These are phyloP conservation scores for Polyporus tsugae DNA, from an alignment of 1,284 basidiomycete genomes.

Conservation along the genomic window DNA sequence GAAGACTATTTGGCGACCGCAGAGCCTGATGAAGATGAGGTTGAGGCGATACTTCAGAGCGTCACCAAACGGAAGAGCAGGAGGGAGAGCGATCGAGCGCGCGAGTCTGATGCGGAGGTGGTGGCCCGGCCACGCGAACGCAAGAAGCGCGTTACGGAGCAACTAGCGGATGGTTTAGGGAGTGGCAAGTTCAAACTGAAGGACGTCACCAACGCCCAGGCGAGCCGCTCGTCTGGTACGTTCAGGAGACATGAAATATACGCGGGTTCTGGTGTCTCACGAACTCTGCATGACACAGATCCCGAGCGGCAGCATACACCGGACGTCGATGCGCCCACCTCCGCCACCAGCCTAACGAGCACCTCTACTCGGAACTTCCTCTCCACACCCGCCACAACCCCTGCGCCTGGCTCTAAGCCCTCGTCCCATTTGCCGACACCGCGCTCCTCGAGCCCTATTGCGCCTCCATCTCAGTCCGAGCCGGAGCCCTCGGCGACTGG, in stretches of 20 bases:
- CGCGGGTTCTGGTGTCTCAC: no score
- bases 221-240: no score
- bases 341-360: no score
- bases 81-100: constrained; percentile 41
- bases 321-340: no score
- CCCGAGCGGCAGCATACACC: no score
- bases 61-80: constrained; percentile 48
- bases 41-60: constrained; percentile 39
- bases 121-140: constrained; percentile 45
- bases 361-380: no score
- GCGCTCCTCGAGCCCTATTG: constrained; percentile 58
- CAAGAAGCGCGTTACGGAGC: constrained; percentile 48
- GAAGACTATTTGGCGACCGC: constrained; percentile 58
- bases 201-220: constrained; percentile 70
- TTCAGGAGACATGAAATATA: no score
- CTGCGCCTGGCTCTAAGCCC: constrained; percentile 40
- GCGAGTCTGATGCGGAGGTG: constrained; percentile 33
- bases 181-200: constrained; percentile 61
- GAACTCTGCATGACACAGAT: no score
- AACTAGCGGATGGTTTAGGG: constrained; percentile 41
- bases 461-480: constrained; percentile 47
- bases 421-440: constrained; percentile 51
- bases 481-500: constrained; percentile 47
- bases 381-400: constrained; percentile 52
- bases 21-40: constrained; percentile 42